Base-by-base conservation (phyloP, 805 yeast genomes). In the Wickerhamiella azyma region DNA sequence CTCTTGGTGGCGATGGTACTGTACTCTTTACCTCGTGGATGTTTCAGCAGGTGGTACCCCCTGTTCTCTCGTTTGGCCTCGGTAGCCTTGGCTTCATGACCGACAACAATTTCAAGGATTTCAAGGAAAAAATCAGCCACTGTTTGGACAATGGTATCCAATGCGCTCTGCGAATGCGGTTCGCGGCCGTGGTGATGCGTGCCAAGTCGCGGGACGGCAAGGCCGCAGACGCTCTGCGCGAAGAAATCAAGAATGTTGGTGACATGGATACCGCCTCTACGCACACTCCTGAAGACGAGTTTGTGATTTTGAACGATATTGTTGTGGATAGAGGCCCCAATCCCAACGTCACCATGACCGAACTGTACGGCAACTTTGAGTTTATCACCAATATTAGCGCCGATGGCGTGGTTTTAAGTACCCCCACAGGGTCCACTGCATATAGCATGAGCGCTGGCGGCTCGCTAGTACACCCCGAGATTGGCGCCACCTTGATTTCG, bases 1-100 rank as follows among this genome's bases (percentile, higher is more conserved):
- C 97, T 0, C 68, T 92, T 8, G 98, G 98, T 19, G 98, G 98
- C 14, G 98, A 92, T 59, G 97, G 98, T 8, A 92, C 98, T 0
- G 95, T 89, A 41, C 66, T 89, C 9, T 81, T 81, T 56, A 89
- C 89, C 0, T 85, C 94, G 2, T 80, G 92, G 47, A 67, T 86
- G 36, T 92, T 92, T 63, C 94, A 83, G 64, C 67, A 73, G 48
- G 72, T 74, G 41, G 96, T 88, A 1, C 98, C 98, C 1, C 98
- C 98, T 0, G 84, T 89, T 2, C 69, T 92, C 53, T 76, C 94
- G 16, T 89, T 86, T 62, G 75, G 94, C 0, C 67, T 92, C 54
- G 98, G 98, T 0, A 83, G 95, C 0, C 67, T 92, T 19, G 98
- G 98, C 3, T 92, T 92, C 60, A 68, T 92, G 54, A 88, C 97